These are phyloP conservation scores for Trichoderma virens DNA, from an alignment of 495 filamentous ascomycete genomes.

Conservation along the genomic window DNA sequence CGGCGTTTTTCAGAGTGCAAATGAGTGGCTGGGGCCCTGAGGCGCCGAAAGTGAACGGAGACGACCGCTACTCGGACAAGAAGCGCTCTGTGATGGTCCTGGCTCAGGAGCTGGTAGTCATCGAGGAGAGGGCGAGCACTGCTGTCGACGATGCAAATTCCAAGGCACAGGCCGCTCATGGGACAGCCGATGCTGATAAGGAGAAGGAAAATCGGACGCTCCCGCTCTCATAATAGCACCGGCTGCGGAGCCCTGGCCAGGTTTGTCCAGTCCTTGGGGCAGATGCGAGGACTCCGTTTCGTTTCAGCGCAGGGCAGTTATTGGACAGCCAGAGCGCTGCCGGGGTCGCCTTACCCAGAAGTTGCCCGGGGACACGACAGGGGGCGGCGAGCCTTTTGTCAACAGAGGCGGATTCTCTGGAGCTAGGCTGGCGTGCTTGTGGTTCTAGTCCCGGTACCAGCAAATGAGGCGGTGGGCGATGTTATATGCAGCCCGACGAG, in stretches of 20 bases:
- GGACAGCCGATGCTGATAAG: slow-evolving; percentile 13
- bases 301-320: neutral
- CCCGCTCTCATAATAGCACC: slow-evolving; percentile 5
- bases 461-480: neutral
- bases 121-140: slow-evolving; percentile 30
- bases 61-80: slow-evolving; percentile 23
- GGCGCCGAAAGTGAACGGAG: slow-evolving; percentile 18
- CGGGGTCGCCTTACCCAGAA: neutral
- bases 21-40: slow-evolving; percentile 17
- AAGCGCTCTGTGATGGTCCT: slow-evolving; percentile 26
- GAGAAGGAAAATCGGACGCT: neutral
- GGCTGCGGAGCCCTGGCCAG: slow-evolving; percentile 3
- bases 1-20: slow-evolving; percentile 10
- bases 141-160: slow-evolving; percentile 27
- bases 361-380: neutral
- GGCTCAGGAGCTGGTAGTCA: slow-evolving; percentile 21
- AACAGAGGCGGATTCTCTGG: neutral
- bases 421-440: neutral
- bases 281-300: slow-evolving; percentile 7
- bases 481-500: too few species aligned
- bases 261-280: neutral
- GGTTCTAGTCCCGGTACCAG: neutral
- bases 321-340: neutral
- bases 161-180: slow-evolving; percentile 29
- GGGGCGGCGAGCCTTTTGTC: neutral